Evolutionary conservation across 2,329 filamentous ascomycete species (phyloP).

Genomic region (Basipetospora chlamydospora): DNA sequence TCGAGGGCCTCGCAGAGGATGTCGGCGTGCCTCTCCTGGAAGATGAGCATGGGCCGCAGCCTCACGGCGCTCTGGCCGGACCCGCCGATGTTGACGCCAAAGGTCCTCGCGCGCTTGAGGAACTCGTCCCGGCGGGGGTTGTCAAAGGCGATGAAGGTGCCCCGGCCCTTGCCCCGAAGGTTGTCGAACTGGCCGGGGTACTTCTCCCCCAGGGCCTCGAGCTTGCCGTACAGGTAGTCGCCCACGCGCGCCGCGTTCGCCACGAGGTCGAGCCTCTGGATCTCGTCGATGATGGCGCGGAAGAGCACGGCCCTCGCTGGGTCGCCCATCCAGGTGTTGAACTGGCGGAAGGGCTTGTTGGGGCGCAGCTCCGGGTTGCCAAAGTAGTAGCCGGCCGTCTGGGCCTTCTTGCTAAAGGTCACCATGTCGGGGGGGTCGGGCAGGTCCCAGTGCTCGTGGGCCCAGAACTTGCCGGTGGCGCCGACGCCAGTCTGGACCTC

Average conservation of each 20-base stretch:
- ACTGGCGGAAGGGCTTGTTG: slow-evolving; percentile 73
- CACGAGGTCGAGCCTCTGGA: slow-evolving; percentile 64
- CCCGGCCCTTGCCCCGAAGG: slow-evolving; percentile 73
- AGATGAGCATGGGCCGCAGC: slow-evolving; percentile 78
- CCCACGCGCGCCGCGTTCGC: slow-evolving; percentile 64
- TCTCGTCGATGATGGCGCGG: slow-evolving; percentile 64
- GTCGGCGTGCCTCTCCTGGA: slow-evolving; percentile 84
- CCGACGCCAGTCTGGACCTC: slow-evolving; percentile 76
- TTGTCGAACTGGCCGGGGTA: slow-evolving; percentile 71
- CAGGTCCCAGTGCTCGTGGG: slow-evolving; percentile 72
- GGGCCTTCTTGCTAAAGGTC: slow-evolving; percentile 80
- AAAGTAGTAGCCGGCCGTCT: slow-evolving; percentile 73
- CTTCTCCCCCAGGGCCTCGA: slow-evolving; percentile 51
- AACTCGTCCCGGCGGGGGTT: slow-evolving; percentile 67
- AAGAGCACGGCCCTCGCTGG: slow-evolving; percentile 64
- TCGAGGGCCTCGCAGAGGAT: slow-evolving; percentile 67
- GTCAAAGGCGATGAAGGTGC: slow-evolving; percentile 90
- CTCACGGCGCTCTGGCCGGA: slow-evolving; percentile 62
- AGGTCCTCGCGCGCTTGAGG: slow-evolving; percentile 59
- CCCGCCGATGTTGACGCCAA: slow-evolving; percentile 80
- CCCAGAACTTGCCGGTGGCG: slow-evolving; percentile 80
- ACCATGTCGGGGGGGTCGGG: slow-evolving; percentile 64
- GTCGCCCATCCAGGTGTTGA: slow-evolving; percentile 83
- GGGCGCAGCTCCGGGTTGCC: slow-evolving; percentile 59
- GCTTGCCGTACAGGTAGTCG: slow-evolving; percentile 58